Evolutionary conservation across 73 alveolate genomes (phyloP), one percentile per base, ranked within the genome.

Genomic region (Uronychia setigera): DNA sequence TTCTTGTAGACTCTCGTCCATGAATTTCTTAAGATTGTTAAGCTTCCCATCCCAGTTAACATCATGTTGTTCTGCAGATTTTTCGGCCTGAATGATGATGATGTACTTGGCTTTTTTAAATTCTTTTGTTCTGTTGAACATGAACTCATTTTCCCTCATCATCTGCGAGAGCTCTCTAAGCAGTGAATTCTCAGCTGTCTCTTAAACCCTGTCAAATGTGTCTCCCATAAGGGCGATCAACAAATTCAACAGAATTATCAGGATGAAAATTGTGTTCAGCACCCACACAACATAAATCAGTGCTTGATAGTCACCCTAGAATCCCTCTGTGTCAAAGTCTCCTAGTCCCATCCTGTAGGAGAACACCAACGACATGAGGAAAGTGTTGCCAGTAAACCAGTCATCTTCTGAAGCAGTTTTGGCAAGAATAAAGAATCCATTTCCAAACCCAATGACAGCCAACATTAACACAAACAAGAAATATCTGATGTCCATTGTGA

Each of bases 271-370:
- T 1, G 89, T 30, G 83, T 33, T 58, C 1, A 82, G 60, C 26
- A 83, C 28, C 80, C 77, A 83, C n/a, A 83, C 26, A 35, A 83
- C 32, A 29, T 33, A 83, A 11, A 76, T 80, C 1, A 83, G 59
- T 0, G 76, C 79, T n/a, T 77, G 35, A 0, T 28, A 46, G 33
- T 30, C 74, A 1, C 83, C 83, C 1, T 67, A 14, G 29, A 82
- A 82, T 27, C 67, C 32, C 1, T 26, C 75, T n/a, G 83, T 60
- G 77, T 82, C 89, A 31, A 35, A 82, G 33, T 76, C 91, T 26
- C 92, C 92, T 1, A 77, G 58, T 29, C 59, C 75, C 81, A 78
- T 76, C 27, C 86, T 74, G 83, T 85, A 85, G 81, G 92, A 59
- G 67, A 13, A 85, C 14, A 85, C 31, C 19, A 85, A 27, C 1